These are phyloP conservation scores for Colletotrichum neosansevieriae DNA, from an alignment of 2,329 filamentous ascomycete species.

Conservation along the genomic window DNA sequence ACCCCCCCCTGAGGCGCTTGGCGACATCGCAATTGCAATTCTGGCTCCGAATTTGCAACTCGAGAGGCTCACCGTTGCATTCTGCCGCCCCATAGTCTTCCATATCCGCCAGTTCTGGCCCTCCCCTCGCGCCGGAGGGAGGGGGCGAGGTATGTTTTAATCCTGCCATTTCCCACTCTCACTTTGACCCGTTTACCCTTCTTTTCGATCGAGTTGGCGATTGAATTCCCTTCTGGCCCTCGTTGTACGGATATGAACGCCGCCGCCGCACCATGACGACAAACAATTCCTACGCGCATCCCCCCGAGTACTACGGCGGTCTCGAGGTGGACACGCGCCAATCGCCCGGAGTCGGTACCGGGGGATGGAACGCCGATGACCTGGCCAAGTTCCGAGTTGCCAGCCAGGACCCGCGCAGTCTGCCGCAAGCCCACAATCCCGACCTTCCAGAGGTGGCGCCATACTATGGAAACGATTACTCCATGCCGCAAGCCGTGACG, in stretches of 20 bases:
- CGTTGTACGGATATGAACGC: slow-evolving; percentile 14
- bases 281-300: slow-evolving; percentile 11
- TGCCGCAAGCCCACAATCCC: slow-evolving; percentile 21
- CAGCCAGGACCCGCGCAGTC: slow-evolving; percentile 22
- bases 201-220: background rate
- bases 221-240: background rate
- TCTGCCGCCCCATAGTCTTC: background rate
- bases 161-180: background rate
- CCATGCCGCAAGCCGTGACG: slow-evolving; percentile 22
- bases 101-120: background rate
- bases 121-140: background rate
- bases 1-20: slow-evolving; percentile 25
- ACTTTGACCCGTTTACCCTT: background rate
- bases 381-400: slow-evolving; percentile 11
- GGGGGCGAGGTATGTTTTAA: background rate
- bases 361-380: slow-evolving; percentile 10
- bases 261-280: slow-evolving; percentile 27
- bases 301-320: slow-evolving; percentile 26
- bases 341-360: slow-evolving; percentile 1
- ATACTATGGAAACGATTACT: slow-evolving; percentile 14
- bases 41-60: background rate
- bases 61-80: slow-evolving; percentile 7
- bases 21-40: background rate
- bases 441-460: slow-evolving; percentile 26
- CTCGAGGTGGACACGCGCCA: slow-evolving; percentile 32